Base-by-base conservation (phyloP, 768 basidiomycete genomes). In the Sporobolomyces roseus region DNA sequence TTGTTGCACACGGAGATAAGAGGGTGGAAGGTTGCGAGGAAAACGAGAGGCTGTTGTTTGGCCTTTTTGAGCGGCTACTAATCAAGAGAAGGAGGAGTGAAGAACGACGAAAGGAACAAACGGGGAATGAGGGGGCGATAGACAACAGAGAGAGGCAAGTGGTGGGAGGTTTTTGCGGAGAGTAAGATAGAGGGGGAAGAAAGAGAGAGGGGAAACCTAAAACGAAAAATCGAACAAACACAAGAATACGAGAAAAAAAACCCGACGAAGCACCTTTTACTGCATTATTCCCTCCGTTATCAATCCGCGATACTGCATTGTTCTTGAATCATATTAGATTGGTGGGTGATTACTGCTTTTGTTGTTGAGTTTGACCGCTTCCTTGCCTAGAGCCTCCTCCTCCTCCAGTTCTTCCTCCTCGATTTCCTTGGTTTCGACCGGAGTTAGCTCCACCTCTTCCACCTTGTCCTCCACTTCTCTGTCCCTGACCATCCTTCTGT, bases 401-500 rank as follows among this genome's bases (percentile, higher is more conserved):
- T 55, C 35, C 35, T 17, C 21, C 32, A 17, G 52, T 35, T 55
- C 54, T 33, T n/a, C 52, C 52, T 23, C 54, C 54, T 38, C 38
- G 60, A 12, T 32, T 48, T 38, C 56, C 29, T 25, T 27, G 36
- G n/a, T n/a, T n/a, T n/a, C n/a, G n/a, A n/a, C n/a, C n/a, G n/a
- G n/a, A n/a, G n/a, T n/a, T n/a, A n/a, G n/a, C n/a, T n/a, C n/a
- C n/a, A n/a, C 56, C 38, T 9, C 53, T 19, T 13, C 30, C n/a
- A 5, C 53, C 27, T 7, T 4, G 35, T 2, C 53, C 52, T 58
- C 30, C 51, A 16, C 5, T 51, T 61, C 27, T 56, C 61, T 62
- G 48, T n/a, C 30, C 27, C 48, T 36, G 46, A 23, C 61, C 49
- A 33, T 62, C 48, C 49, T 45, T 58, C 56, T 43, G 36, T 56